These are phyloP conservation scores for Arthonia radiata DNA, from an alignment of 495 filamentous ascomycete genomes.

Conservation along the genomic window DNA sequence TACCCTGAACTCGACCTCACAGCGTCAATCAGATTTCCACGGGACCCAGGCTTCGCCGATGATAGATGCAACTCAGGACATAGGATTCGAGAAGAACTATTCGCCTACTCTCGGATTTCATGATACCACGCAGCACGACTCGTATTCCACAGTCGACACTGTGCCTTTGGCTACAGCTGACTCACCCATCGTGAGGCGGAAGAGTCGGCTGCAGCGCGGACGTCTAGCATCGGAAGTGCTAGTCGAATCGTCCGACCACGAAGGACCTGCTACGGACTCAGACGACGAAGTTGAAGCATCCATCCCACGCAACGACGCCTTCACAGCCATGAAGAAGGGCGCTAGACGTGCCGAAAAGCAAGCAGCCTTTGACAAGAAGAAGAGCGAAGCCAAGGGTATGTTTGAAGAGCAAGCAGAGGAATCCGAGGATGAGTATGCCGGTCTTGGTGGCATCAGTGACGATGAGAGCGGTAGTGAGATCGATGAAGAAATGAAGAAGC, in stretches of 20 bases:
- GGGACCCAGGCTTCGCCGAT: constrained; percentile 35
- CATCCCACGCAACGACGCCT: too few species aligned
- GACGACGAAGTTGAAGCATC: too few species aligned
- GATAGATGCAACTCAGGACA: constrained; percentile 68
- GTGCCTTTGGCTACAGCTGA: constrained; percentile 28
- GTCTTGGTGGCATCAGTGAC: constrained; percentile 70
- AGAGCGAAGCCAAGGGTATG: constrained; percentile 67
- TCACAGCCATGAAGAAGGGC: constrained; percentile 52
- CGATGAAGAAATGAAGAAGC: constrained; percentile 42
- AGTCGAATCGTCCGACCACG: constrained; percentile 14
- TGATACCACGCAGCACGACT: constrained; percentile 16
- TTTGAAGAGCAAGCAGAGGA: constrained; percentile 87
- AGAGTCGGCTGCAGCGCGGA: constrained; percentile 31
- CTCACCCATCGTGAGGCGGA: constrained; percentile 34
- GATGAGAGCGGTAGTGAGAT: constrained; percentile 54
- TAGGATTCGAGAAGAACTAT: constrained; percentile 41
- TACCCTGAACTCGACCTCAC: constrained; percentile 2
- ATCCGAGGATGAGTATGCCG: constrained; percentile 95
- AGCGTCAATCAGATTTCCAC: constrained; percentile 1
- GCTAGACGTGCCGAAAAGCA: constrained; percentile 29
- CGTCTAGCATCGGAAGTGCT: constrained; percentile 10
- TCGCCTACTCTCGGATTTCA: constrained; percentile 19
- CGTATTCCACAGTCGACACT: constrained; percentile 47
- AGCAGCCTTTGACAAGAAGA: constrained; percentile 49
- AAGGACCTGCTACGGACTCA: constrained; percentile 11